A percentile compares a stretch with the other conserved stretches of the same genome.
Conservation (phyloP, 2,329 filamentous ascomycete species). For the Aspergillus brasiliensis region DNA sequence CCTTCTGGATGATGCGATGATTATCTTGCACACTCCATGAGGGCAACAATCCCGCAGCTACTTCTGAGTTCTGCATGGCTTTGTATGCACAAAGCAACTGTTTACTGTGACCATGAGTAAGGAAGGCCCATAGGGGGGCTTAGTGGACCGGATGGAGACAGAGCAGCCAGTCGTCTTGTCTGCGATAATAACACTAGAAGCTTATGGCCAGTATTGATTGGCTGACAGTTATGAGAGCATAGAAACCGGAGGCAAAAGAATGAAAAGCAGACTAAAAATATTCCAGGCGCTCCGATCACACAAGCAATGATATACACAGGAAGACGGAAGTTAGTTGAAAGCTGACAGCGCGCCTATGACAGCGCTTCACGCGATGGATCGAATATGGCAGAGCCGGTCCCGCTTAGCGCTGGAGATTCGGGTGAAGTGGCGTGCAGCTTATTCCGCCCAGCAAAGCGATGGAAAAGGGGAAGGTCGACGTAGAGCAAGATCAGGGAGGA, state of each 20-base stretch:
- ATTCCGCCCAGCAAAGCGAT: background rate
- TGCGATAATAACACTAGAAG: background rate
- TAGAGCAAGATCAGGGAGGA: background rate
- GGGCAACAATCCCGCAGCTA: slow-evolving; percentile 7
- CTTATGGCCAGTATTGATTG: background rate
- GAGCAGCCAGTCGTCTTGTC: background rate
- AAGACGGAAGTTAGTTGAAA: background rate
- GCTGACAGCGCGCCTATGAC: background rate
- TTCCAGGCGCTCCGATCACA: background rate
- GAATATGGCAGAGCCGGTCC: slow-evolving; percentile 2
- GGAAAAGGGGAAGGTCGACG: background rate
- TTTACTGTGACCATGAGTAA: slow-evolving; percentile 12
- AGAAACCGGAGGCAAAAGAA: background rate
- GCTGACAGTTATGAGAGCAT: background rate
- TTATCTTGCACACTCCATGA: slow-evolving; percentile 12
- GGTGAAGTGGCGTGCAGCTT: background rate
- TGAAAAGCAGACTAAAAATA: background rate
- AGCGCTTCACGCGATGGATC: slow-evolving; percentile 7
- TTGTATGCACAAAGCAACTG: slow-evolving; percentile 4
- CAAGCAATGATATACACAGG: background rate
- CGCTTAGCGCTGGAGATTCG: slow-evolving; percentile 8
- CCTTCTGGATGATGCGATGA: slow-evolving; percentile 5
- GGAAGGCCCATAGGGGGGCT: slow-evolving; percentile 10
- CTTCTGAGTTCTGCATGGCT: slow-evolving; percentile 21
- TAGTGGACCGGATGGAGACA: slow-evolving; percentile 4